Evolutionary conservation across 768 basidiomycete species (phyloP), one percentile per base, ranked within the genome.

Genomic region (Trametes elegans): DNA sequence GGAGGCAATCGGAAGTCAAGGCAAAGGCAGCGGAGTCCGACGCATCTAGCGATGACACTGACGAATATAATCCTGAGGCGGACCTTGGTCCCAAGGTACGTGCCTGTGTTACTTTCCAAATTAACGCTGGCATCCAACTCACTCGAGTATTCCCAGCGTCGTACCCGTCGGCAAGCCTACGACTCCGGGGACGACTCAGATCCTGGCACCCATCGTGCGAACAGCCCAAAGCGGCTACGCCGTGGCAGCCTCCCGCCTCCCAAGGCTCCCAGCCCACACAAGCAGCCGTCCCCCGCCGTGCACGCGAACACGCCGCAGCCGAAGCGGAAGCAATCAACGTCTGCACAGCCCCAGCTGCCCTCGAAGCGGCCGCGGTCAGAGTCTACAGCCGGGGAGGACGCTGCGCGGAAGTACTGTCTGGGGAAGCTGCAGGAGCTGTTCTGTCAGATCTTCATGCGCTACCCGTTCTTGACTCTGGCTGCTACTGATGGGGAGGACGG

Each of bases 341-440:
- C 72, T 3, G 67, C 69, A 7, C 69, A 73, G 36, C 68, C 74
- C 9, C 32, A 47, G 14, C 75, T 74, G 7, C 62, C 77, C 16
- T 66, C 77, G 13, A 84, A 84, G 65, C 75, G 79, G 54, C 79
- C 75, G 64, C 68, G 73, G 19, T 75, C 76, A 27, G 71, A 74
- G 27, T 71, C 73, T 11, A 26, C 70, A 19, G 70, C 75, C 0
- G 68, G 73, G 6, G 85, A 85, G n/a, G 90, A 93, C 63, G 82
- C 88, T 8, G 78, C 82, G 0, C 78, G 91, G 58, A 90, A 85
- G 66, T 93, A 91, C 61, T 93, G 91, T 68, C 74, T 89, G 44
- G 79, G 79, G 13, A 91, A 91, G 70, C 71, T 92, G 62, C 80
- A 83, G 62, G 86, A 88, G 43, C 72, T 91, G 57, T 82, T 92